These are phyloP conservation scores for Larix kaempferi DNA, from an alignment of 75 land plant genomes.

Conservation along the genomic window DNA sequence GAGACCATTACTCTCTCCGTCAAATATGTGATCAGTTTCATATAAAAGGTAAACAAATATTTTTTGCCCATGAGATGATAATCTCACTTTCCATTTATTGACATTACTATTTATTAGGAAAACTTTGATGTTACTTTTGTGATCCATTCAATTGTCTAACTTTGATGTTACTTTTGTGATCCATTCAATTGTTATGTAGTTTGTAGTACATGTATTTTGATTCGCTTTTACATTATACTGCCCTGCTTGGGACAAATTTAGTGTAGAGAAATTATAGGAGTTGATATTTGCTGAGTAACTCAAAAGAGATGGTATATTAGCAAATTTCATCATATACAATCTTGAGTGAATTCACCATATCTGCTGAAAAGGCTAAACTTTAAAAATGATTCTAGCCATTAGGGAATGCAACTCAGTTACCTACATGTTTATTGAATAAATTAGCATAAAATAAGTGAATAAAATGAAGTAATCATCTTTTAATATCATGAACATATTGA, in stretches of 20 bases:
- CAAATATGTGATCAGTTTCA: constrained; percentile 92
- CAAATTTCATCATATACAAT: not conserved
- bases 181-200: too few species aligned
- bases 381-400: not conserved
- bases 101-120: not conserved
- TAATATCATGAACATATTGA: not conserved
- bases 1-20: constrained; percentile 92
- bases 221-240: not conserved
- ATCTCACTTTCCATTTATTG: not conserved
- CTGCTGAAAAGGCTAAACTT: not conserved
- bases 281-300: not conserved
- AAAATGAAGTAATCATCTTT: not conserved
- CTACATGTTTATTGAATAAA: too few species aligned
- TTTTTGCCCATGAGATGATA: not conserved
- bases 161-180: not conserved
- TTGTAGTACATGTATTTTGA: too few species aligned
- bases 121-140: not conserved
- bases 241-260: not conserved
- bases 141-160: not conserved
- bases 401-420: not conserved
- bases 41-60: constrained; percentile 51
- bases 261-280: not conserved
- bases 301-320: not conserved
- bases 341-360: not conserved
- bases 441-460: not conserved